Base-by-base conservation (phyloP, 129 eudicot genomes). In the Arctium lappa region DNA sequence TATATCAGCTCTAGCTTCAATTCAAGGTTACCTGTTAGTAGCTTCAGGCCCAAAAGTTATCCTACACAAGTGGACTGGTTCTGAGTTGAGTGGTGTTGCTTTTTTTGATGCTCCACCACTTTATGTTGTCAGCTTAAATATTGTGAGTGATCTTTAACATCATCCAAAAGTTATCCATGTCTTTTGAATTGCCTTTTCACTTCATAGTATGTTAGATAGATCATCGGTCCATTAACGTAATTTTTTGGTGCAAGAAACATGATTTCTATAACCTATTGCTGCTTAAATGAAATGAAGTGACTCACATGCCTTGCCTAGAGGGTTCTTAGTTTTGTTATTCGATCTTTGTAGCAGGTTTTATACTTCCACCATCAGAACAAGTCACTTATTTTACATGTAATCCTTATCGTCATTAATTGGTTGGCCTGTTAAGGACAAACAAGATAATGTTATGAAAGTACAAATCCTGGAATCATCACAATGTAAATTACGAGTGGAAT, bases 41-140 rank as follows among this genome's bases (percentile, higher is more conserved):
- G 98, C 99, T 80, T 90, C 98, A 18, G 99, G 99, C 79, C 99
- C 99, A 29, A 95, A 93, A 89, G 94, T 95, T 84, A 95, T 91
- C 76, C 84, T 93, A 69, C 97, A 95, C 78, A 90, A 88, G 71
- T 95, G 98, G 99, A 91, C 97, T 32, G 99, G 99, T 77, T 89
- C 98, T 37, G 99, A 95, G 86, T 74, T 95, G 89, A 91, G 81
- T 81, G 98, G 97, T 39, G 98, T 95, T 76, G 98, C 99, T 53
- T 95, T 95, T 78, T 87, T 82, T 82, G 99, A 95, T 86, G 97
- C 89, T 80, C 99, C 99, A 8, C 99, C 99, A 42, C 99, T 95
- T 37, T 86, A 95, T 89, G 99, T 93, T 40, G 99, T 95, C 85
- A 95, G 99, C 98, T 82, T 95, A 84, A 95, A 95, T 79, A 95